These are phyloP conservation scores for Hortaea sp. DNA, from an alignment of 2,329 filamentous ascomycete genomes.

Conservation along the genomic window DNA sequence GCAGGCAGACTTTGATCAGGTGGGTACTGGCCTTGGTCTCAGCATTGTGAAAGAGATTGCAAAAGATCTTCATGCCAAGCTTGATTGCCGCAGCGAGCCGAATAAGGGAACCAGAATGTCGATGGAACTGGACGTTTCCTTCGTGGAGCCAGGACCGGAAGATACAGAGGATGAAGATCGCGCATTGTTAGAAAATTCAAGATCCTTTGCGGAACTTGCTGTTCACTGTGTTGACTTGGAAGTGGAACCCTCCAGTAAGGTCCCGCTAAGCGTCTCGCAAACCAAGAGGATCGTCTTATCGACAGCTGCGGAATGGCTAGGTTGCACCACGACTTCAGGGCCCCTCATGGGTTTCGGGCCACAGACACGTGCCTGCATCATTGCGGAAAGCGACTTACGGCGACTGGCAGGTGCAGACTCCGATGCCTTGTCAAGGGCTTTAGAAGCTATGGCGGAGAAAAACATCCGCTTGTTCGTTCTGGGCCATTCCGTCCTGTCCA, in stretches of 20 bases:
- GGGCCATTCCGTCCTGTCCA: conserved; percentile 2
- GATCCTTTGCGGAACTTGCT: neutral
- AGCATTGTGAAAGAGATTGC: conserved; percentile 24
- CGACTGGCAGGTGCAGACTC: neutral
- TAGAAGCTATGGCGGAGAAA: neutral
- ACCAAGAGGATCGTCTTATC: neutral
- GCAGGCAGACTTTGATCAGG: conserved; percentile 23
- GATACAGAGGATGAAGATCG: neutral
- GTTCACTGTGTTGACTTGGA: neutral
- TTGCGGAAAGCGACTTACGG: neutral
- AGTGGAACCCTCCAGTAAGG: neutral
- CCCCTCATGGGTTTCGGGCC: neutral
- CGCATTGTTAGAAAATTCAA: neutral
- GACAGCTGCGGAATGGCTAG: neutral
- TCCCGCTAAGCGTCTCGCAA: neutral
- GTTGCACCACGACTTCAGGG: neutral
- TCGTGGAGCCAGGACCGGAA: neutral
- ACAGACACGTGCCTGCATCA: neutral
- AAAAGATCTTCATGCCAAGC: conserved; percentile 5
- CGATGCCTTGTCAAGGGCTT: neutral
- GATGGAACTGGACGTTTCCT: neutral
- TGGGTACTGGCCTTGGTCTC: conserved; percentile 27
- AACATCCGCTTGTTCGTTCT: neutral
- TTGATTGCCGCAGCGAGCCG: neutral
- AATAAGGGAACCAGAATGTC: neutral